Conservation (phyloP, 495 filamentous ascomycete species). For the Annulohypoxylon stygium region DNA sequence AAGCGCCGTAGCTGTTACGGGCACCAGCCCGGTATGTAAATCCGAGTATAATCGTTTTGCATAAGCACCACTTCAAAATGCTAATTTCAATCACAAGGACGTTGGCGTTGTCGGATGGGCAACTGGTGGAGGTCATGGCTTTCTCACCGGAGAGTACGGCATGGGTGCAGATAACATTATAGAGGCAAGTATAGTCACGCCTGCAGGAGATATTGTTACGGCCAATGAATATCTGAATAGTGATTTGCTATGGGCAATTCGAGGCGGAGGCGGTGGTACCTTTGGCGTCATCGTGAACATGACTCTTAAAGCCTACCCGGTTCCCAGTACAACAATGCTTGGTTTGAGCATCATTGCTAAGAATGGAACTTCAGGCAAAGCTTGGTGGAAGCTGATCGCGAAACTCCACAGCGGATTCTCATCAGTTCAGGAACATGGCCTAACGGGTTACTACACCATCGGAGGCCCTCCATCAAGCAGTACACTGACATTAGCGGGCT, state of each 20-base stretch:
- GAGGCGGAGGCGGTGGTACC: conserved; percentile 66
- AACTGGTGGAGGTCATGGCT: conserved; percentile 72
- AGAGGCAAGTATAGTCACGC: conserved; percentile 60
- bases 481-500: neutral
- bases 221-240: conserved; percentile 56
- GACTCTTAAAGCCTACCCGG: conserved; percentile 22
- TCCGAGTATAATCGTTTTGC: too few species aligned
- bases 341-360: neutral
- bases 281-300: conserved; percentile 63
- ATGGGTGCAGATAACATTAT: conserved; percentile 61
- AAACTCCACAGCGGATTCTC: neutral
- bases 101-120: conserved; percentile 52
- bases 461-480: neutral
- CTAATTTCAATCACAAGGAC: too few species aligned
- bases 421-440: neutral
- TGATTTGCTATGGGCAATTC: conserved; percentile 70
- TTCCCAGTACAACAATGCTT: neutral
- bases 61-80: too few species aligned
- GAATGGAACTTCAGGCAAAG: neutral
- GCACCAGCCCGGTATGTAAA: too few species aligned
- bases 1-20: too few species aligned
- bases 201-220: conserved; percentile 60
- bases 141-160: conserved; percentile 55
- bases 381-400: neutral
- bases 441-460: neutral